Conservation (phyloP, 352 stramenopile genomes). For the Pythium brassicae region DNA sequence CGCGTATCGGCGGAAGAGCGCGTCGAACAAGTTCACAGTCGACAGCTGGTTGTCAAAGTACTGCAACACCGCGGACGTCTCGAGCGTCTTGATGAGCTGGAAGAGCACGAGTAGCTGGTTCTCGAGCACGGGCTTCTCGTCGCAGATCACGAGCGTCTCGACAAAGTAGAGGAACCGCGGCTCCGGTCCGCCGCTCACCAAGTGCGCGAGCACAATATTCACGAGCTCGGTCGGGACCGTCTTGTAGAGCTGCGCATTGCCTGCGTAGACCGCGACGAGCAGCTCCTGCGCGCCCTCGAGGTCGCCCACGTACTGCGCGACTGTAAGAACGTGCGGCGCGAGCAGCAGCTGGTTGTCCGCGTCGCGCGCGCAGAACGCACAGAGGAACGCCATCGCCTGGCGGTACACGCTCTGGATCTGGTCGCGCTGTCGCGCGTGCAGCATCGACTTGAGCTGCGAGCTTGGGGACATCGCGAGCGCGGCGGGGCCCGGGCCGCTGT, state of each 20-base stretch:
- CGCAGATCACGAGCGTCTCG: constrained; percentile 53
- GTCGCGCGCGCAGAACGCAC: constrained; percentile 41
- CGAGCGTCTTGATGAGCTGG: constrained; percentile 60
- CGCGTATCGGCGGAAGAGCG: constrained; percentile 26
- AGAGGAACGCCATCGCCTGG: constrained; percentile 56
- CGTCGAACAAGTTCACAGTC: constrained; percentile 22
- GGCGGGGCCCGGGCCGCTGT: not conserved
- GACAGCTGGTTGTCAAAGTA: constrained; percentile 41
- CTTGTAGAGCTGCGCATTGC: constrained; percentile 49
- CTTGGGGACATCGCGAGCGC: constrained; percentile 13
- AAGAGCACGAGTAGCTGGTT: constrained; percentile 69
- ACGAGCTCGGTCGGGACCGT: constrained; percentile 51
- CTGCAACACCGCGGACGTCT: constrained; percentile 43
- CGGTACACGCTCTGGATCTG: constrained; percentile 52
- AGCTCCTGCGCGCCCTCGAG: constrained; percentile 59
- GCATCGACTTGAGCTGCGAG: constrained; percentile 26
- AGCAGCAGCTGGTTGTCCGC: constrained; percentile 45
- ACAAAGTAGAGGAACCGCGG: constrained; percentile 58
- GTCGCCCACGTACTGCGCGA: constrained; percentile 47
- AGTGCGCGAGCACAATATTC: constrained; percentile 39
- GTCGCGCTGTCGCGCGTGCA: constrained; percentile 40
- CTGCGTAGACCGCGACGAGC: constrained; percentile 44
- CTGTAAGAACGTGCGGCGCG: constrained; percentile 38
- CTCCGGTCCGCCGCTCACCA: constrained; percentile 36
- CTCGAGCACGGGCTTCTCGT: constrained; percentile 50